Evolutionary conservation across 2,329 filamentous ascomycete species (phyloP).

Genomic region (Phaeophleospora eucalypticola): DNA sequence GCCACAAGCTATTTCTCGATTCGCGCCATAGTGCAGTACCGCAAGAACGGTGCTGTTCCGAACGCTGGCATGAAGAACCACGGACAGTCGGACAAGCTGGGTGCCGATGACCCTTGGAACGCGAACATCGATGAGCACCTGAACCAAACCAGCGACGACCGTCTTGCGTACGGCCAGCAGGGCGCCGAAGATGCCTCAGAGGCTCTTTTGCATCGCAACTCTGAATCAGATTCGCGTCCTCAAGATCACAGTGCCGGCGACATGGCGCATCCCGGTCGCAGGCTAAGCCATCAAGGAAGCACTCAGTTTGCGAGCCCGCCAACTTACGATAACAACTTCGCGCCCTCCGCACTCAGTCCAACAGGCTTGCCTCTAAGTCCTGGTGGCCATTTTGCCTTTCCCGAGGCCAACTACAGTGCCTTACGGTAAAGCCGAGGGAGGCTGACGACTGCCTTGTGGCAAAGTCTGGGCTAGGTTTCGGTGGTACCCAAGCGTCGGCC

Average conservation of each 20-base stretch:
- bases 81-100: constrained; percentile 24
- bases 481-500: neutral
- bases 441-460: neutral
- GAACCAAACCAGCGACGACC: constrained; percentile 13
- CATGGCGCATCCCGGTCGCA: constrained; percentile 17
- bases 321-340: constrained; percentile 16
- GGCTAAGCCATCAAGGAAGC: constrained; percentile 14
- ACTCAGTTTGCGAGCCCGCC: constrained; percentile 10
- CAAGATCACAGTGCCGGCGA: constrained; percentile 11
- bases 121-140: constrained; percentile 39
- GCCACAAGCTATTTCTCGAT: constrained; percentile 51
- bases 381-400: constrained; percentile 18
- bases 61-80: constrained; percentile 38
- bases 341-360: constrained; percentile 19
- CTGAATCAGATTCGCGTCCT: constrained; percentile 8
- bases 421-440: constrained; percentile 7
- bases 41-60: constrained; percentile 54
- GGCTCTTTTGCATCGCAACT: constrained; percentile 14
- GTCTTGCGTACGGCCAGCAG: constrained; percentile 10
- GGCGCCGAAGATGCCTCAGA: constrained; percentile 10
- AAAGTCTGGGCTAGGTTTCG: neutral
- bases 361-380: constrained; percentile 14
- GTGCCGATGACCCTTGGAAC: constrained; percentile 42
- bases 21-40: constrained; percentile 54
- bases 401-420: constrained; percentile 23